Percentiles rank a stretch among this genome's conserved stretches.
These are phyloP conservation scores for Kernera saxatilis DNA, from an alignment of 345 rosid species.

Conservation along the genomic window DNA sequence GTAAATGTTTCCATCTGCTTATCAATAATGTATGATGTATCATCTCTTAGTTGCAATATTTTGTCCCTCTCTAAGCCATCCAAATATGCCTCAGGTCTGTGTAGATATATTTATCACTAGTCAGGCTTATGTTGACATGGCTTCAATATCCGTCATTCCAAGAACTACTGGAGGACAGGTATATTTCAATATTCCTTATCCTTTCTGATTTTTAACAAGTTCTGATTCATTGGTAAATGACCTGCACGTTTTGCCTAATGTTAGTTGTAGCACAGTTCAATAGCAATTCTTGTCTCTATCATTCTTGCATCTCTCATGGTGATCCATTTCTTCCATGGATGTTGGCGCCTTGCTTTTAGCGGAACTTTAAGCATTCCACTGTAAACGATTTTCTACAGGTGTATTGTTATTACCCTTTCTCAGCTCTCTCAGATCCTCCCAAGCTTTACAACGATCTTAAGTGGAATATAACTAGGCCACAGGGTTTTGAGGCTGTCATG, in stretches of 20 bases:
- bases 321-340: neutral
- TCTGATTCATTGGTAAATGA: neutral
- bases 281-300: slow-evolving; percentile 2
- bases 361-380: neutral
- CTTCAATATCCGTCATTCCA: slow-evolving; percentile 84
- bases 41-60: neutral
- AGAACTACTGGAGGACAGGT: slow-evolving; percentile 98
- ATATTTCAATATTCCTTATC: slow-evolving; percentile 8
- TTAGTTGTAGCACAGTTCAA: neutral
- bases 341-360: neutral
- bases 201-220: neutral
- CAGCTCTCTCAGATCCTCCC: slow-evolving; percentile 75
- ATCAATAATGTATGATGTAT: neutral
- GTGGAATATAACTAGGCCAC: slow-evolving; percentile 97
- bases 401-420: slow-evolving; percentile 81
- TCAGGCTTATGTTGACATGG: slow-evolving; percentile 84
- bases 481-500: slow-evolving; percentile 98
- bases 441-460: slow-evolving; percentile 96
- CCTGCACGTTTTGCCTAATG: neutral
- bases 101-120: slow-evolving; percentile 86
- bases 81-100: slow-evolving; percentile 60
- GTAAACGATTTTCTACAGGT: slow-evolving; percentile 46
- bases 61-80: slow-evolving; percentile 26
- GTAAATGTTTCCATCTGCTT: neutral
- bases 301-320: neutral